Base-by-base conservation (phyloP, 1,284 basidiomycete species). In the Irpex sp. region DNA sequence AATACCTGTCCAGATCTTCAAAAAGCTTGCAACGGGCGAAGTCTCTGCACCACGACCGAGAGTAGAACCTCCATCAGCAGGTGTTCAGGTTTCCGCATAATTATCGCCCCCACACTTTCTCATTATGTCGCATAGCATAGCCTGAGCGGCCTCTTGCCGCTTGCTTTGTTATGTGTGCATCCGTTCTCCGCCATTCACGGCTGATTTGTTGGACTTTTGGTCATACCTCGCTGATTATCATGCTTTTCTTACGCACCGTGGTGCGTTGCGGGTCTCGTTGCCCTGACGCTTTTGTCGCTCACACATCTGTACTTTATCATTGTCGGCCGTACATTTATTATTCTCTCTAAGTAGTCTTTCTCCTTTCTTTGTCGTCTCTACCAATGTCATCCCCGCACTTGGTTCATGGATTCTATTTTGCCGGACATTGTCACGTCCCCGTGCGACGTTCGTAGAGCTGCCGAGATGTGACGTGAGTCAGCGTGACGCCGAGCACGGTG, bases 11-110 rank as follows among this genome's bases (percentile, higher is more conserved):
- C 60, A 75, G 74, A 74, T 75, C 49, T 74, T 75, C 71, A 75
- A 73, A 67, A 78, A 77, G 69, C 69, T 78, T n/a, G 75, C 72
- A 49, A 58, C 47, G 31, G 56, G 62, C 63, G 64, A 64, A 37
- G 48, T 49, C 17, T 58, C 60, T 17, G 58, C 64, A 26, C 63
- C 67, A 37, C 49, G 57, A 36, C 58, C 66, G 44, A 57, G 62
- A 19, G 57, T 62, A 36, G 57, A 62, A 31, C 57, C 62, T 15
- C 44, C 62, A 49, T 48, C 57, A 21, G 40, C 64, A 13, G 52
- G 57, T 44, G 66, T 60, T 8, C 51, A 59, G 5, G 62, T 64
- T 11, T 58, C 59, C 15, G 64, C 64, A 31, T 65, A 48, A 54
- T 26, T 17, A 3, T 17, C 49, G 49, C 49, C 40, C 40, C 8